A percentile compares a stretch with the other conserved stretches of the same genome.
Conservation (phyloP, 2,329 filamentous ascomycete genomes). For the Akanthomyces dipterigenus region DNA sequence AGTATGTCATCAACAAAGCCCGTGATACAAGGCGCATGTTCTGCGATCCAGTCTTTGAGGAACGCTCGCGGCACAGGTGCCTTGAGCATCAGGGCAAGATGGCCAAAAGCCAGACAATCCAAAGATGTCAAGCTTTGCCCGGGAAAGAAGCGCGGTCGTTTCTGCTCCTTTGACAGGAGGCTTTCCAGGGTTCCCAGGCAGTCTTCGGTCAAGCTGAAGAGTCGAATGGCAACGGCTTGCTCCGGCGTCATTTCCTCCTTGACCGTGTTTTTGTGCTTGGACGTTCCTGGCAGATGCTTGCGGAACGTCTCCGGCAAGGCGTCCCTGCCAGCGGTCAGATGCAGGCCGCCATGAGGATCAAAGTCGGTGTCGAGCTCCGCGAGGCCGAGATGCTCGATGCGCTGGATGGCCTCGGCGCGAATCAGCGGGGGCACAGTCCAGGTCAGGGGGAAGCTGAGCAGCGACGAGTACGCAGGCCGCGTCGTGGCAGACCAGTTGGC, state of each 20-base stretch:
- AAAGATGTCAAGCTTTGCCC: constrained; percentile 31
- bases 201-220: constrained; percentile 64
- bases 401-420: constrained; percentile 60
- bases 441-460: constrained; percentile 80
- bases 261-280: constrained; percentile 48
- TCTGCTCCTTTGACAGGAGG: constrained; percentile 31
- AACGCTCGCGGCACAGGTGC: constrained; percentile 37
- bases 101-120: constrained; percentile 77
- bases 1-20: constrained; percentile 27
- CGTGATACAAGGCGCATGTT: constrained; percentile 24
- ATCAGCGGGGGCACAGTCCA: constrained; percentile 75
- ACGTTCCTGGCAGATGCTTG: constrained; percentile 27
- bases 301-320: constrained; percentile 34
- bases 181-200: constrained; percentile 66
- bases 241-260: constrained; percentile 60
- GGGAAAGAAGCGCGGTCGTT: constrained; percentile 26
- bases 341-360: constrained; percentile 30
- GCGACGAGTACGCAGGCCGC: constrained; percentile 69
- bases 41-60: constrained; percentile 34
- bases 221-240: constrained; percentile 65
- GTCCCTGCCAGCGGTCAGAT: constrained; percentile 30
- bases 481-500: constrained; percentile 77
- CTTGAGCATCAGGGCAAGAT: constrained; percentile 65
- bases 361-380: constrained; percentile 59
- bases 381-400: constrained; percentile 64